phyloP scores from a whole-genome alignment of 768 basidiomycete species.

The Tylopilus plumbeoviolaceoides region DNA sequence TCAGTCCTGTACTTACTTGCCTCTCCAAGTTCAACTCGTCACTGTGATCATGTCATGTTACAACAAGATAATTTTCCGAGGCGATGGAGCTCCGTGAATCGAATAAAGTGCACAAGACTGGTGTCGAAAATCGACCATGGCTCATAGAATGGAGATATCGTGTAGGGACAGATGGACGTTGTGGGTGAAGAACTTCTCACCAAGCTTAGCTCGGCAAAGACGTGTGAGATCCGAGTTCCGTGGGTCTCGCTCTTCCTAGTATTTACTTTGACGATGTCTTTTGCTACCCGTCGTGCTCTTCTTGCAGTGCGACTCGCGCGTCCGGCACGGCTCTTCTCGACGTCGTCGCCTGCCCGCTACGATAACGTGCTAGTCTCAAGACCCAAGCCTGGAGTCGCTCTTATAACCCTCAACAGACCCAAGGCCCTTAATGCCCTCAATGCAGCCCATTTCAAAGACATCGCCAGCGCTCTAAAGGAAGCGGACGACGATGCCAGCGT shows the following conservation, averaged over 20 bases:
- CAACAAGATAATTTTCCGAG: background rate
- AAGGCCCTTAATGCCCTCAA: slow-evolving; percentile 88
- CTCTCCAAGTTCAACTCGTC: background rate
- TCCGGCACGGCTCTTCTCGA: slow-evolving; percentile 23
- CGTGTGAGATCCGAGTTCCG: background rate
- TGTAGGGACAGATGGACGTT: background rate
- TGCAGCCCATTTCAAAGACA: slow-evolving; percentile 72
- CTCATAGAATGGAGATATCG: background rate
- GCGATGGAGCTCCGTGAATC: background rate
- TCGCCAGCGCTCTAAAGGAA: slow-evolving; percentile 71
- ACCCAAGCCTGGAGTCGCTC: slow-evolving; percentile 64
- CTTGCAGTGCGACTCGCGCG: slow-evolving; percentile 1
- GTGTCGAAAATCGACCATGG: background rate
- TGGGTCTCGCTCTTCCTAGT: too few species aligned
- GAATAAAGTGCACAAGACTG: background rate
- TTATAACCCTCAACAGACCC: slow-evolving; percentile 86
- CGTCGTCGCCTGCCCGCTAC: slow-evolving; percentile 39
- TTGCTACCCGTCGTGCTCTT: slow-evolving; percentile 3
- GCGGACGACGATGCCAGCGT: slow-evolving; percentile 68
- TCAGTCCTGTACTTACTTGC: background rate
- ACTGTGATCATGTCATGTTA: background rate
- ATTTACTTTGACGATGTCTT: slow-evolving; percentile 15
- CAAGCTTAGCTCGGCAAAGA: background rate
- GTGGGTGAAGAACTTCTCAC: background rate
- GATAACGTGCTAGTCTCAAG: slow-evolving; percentile 65